Evolutionary conservation across 139 green algal genomes (phyloP), one percentile per base, ranked within the genome.

Genomic region (Zygnema circumcarinatum): DNA sequence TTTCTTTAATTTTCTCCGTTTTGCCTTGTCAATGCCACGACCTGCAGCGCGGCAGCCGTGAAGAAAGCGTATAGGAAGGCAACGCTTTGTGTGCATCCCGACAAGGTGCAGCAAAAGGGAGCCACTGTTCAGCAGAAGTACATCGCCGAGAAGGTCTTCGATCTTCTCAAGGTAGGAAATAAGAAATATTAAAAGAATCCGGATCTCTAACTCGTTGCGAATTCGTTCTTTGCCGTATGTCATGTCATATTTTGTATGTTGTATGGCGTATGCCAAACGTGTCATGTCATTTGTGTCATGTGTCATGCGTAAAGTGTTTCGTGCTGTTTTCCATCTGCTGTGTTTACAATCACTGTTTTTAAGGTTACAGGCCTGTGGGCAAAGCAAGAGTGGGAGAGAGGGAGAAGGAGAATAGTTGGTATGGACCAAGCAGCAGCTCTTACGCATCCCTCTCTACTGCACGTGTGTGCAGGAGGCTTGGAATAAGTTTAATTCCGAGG

Each of bases 21-120:
- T n/a, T n/a, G n/a, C n/a, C n/a, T n/a, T n/a, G n/a, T n/a, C n/a
- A n/a, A n/a, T n/a, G n/a, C n/a, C n/a, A n/a, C n/a, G n/a, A n/a
- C n/a, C n/a, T n/a, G n/a, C n/a, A n/a, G n/a, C n/a, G n/a, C n/a
- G 85, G 38, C 33, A 67, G 32, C 79, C 29, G 88, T 92, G 73
- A 92, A 92, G 88, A 92, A 92, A 74, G 29, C 36, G 36, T 92
- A 92, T 74, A 22, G 88, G 29, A 92, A 92, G 87, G 88, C 88
- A 29, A 86, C 81, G 1, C 83, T 92, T 31, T 78, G 82, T n/a
- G 87, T 92, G 62, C 88, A 92, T 67, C 88, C 88, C 0, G 88
- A 92, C 67, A 92, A 92, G 88, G 88, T 92, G 41, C 86, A 92
- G 67, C 88, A 92, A 84, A 92, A 90, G 87, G 88, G 88, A 20